Percentiles rank a stretch among this genome's conserved stretches.
Conservation (phyloP, 305 asterid species). For the Solanum hybrid region DNA sequence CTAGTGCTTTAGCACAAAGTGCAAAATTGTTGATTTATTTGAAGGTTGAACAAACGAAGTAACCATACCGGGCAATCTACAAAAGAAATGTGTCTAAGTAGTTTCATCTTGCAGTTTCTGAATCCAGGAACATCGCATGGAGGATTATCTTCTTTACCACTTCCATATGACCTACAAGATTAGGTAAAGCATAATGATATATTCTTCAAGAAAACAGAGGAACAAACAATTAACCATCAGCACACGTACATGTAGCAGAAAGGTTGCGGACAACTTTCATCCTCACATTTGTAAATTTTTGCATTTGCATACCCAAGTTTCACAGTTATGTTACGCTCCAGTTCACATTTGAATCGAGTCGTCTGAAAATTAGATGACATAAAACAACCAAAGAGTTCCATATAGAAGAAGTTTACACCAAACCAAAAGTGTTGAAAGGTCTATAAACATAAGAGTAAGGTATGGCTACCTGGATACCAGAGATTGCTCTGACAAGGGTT, state of each 20-base stretch:
- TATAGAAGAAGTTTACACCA: neutral
- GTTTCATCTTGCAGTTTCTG: slow-evolving; percentile 73
- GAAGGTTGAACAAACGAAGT: neutral
- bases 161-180: slow-evolving; percentile 72
- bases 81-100: slow-evolving; percentile 80
- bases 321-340: slow-evolving; percentile 83
- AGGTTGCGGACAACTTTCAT: slow-evolving; percentile 77
- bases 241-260: slow-evolving; percentile 72
- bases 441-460: neutral
- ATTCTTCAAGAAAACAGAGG: neutral
- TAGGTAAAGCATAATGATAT: slow-evolving; percentile 4
- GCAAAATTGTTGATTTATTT: too few relatives aligned
- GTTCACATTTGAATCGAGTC: slow-evolving; percentile 84
- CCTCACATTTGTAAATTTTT: slow-evolving; percentile 82
- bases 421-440: too few relatives aligned
- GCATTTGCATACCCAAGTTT: slow-evolving; percentile 97
- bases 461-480: slow-evolving; percentile 73
- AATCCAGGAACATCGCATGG: slow-evolving; percentile 88
- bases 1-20: too few relatives aligned
- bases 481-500: slow-evolving; percentile 90
- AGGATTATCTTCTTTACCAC: slow-evolving; percentile 87
- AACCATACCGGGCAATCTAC: slow-evolving; percentile 84
- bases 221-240: neutral
- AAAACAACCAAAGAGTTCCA: neutral
- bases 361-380: slow-evolving; percentile 40